Evolutionary conservation across 805 yeast species (phyloP).

Genomic region (Candida insectalens): DNA sequence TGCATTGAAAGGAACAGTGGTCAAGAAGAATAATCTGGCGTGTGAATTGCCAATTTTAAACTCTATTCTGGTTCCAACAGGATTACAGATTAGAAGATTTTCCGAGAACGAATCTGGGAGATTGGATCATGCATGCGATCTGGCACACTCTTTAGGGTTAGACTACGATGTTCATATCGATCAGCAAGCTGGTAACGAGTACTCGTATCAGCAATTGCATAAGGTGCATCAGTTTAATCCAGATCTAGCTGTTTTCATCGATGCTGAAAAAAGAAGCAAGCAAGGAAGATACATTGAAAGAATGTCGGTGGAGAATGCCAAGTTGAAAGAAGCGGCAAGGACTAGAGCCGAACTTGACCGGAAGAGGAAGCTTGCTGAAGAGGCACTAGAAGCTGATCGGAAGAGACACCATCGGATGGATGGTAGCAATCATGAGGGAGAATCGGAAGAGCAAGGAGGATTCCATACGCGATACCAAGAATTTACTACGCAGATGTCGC

Average conservation of each 20-base stretch:
- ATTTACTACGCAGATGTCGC: conserved; percentile 8
- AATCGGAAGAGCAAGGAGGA: conserved; percentile 23
- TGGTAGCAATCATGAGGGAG: conserved; percentile 1
- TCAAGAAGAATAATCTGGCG: neutral
- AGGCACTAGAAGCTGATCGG: conserved; percentile 6
- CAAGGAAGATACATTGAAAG: neutral
- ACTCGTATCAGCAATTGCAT: neutral
- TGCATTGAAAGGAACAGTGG: neutral
- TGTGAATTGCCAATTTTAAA: conserved; percentile 17
- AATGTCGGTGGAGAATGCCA: neutral
- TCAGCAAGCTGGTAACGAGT: neutral
- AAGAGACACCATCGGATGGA: conserved; percentile 6
- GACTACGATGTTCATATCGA: neutral
- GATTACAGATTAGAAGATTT: neutral
- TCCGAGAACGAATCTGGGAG: neutral
- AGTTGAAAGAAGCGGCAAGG: neutral
- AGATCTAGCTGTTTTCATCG: neutral
- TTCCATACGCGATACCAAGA: conserved; percentile 33
- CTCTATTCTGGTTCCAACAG: conserved; percentile 4
- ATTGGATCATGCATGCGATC: neutral
- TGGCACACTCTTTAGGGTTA: neutral
- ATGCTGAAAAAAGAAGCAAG: neutral
- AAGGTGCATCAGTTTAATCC: neutral
- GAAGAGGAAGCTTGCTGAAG: conserved; percentile 5
- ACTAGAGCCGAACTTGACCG: conserved; percentile 5